Conservation (phyloP, 2,329 filamentous ascomycete genomes). For the Helotiales sp. region DNA sequence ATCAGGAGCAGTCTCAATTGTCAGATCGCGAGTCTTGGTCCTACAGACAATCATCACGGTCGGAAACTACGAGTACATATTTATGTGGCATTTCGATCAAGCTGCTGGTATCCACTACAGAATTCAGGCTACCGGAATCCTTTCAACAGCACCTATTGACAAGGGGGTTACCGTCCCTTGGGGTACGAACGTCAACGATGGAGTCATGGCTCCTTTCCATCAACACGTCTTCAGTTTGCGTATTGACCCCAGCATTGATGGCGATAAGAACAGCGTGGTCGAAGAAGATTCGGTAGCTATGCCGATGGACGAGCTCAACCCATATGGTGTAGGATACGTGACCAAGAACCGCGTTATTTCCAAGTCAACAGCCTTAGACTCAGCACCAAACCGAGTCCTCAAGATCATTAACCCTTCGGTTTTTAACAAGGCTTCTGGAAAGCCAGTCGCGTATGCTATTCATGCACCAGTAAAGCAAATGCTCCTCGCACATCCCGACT, state of each 20-base stretch:
- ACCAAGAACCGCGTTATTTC: constrained; percentile 24
- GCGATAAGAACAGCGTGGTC: constrained; percentile 50
- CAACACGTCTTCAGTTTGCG: constrained; percentile 58
- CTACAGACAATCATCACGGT: constrained; percentile 47
- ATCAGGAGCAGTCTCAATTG: constrained; percentile 24
- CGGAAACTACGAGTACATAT: constrained; percentile 69
- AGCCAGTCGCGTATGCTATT: constrained; percentile 82
- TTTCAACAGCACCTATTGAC: constrained; percentile 55
- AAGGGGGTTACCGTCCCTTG: constrained; percentile 50
- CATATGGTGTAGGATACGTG: constrained; percentile 53
- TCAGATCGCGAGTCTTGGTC: constrained; percentile 27
- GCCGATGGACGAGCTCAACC: constrained; percentile 47
- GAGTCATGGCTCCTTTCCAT: constrained; percentile 59
- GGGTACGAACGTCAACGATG: constrained; percentile 61
- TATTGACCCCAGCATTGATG: constrained; percentile 57
- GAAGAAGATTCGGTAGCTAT: constrained; percentile 55
- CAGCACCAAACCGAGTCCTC: constrained; percentile 67
- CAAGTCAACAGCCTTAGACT: constrained; percentile 43
- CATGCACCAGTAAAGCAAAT: constrained; percentile 78
- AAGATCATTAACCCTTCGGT: constrained; percentile 83
- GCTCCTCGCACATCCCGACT: constrained; percentile 74
- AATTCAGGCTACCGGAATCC: constrained; percentile 64
- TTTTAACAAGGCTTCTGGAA: constrained; percentile 78
- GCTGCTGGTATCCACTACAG: constrained; percentile 63
- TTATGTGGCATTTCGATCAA: constrained; percentile 58